phyloP scores from a whole-genome alignment of 176 grass and related monocot species.

The Oryza longistaminata region DNA sequence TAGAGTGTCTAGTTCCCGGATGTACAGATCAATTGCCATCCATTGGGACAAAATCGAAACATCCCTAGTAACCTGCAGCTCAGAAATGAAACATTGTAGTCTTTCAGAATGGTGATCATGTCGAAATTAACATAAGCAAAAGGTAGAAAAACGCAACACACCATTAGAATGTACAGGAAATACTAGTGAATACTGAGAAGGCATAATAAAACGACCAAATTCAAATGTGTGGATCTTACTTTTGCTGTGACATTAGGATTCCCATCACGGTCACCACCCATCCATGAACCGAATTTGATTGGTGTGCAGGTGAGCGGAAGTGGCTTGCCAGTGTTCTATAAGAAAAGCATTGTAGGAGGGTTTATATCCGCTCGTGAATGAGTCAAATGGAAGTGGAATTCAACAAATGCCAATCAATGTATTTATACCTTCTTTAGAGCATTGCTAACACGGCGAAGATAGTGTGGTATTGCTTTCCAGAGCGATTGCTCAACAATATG shows the following conservation, averaged over 20 bases:
- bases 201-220: background rate
- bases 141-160: conserved; percentile 3
- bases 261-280: conserved; percentile 92
- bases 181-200: background rate
- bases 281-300: conserved; percentile 98
- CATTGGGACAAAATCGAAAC: conserved; percentile 85
- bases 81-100: conserved; percentile 14
- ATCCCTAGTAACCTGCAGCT: conserved; percentile 76
- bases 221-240: conserved; percentile 44
- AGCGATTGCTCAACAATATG: conserved; percentile 98
- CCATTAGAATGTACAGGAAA: background rate
- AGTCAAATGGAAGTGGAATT: conserved; percentile 16
- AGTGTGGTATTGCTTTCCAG: conserved; percentile 91
- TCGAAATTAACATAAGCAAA: background rate
- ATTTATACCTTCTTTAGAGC: conserved; percentile 82
- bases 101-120: background rate
- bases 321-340: conserved; percentile 79
- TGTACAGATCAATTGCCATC: conserved; percentile 93
- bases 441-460: conserved; percentile 93
- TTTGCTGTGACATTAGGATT: conserved; percentile 98
- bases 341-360: conserved; percentile 1
- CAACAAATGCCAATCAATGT: background rate
- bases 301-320: conserved; percentile 93
- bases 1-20: conserved; percentile 84
- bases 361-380: background rate